phyloP scores from a whole-genome alignment of 306 rosid genomes.

The Fragaria iinumae region DNA sequence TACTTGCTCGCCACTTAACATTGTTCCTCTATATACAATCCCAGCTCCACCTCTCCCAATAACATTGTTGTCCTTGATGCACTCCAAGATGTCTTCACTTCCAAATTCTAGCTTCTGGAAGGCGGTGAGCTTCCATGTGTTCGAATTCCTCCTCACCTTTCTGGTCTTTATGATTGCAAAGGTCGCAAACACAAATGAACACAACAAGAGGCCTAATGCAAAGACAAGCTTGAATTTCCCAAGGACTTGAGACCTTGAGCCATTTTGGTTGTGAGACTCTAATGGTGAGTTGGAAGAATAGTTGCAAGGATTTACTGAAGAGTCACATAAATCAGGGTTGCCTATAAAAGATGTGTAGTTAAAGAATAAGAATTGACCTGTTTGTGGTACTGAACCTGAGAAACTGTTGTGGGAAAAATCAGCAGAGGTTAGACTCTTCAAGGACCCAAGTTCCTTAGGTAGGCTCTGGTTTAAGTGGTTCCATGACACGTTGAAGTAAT shows the following conservation, averaged over 20 bases:
- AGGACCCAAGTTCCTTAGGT: constrained; percentile 64
- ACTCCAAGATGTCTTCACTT: constrained; percentile 66
- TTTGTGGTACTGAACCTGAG: constrained; percentile 72
- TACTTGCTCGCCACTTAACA: constrained; percentile 75
- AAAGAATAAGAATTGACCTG: constrained; percentile 62
- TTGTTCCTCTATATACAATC: constrained; percentile 70
- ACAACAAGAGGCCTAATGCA: constrained; percentile 61
- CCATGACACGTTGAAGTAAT: constrained; percentile 83
- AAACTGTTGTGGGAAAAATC: constrained; percentile 83
- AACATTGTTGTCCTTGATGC: constrained; percentile 70
- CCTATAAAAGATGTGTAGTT: constrained; percentile 69
- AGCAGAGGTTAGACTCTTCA: constrained; percentile 76
- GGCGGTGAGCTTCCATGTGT: constrained; percentile 76
- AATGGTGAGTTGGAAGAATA: constrained; percentile 30
- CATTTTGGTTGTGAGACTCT: constrained; percentile 26
- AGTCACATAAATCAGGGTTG: constrained; percentile 76
- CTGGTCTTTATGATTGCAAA: constrained; percentile 66
- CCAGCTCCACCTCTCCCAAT: constrained; percentile 97
- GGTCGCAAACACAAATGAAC: constrained; percentile 66
- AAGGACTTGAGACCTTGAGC: constrained; percentile 38
- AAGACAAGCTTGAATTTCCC: constrained; percentile 69
- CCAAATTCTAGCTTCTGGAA: constrained; percentile 77
- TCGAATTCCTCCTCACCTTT: constrained; percentile 40
- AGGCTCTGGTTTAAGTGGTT: constrained; percentile 65
- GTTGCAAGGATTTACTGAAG: constrained; percentile 50